These are phyloP conservation scores for Triangularia verruculosa DNA, from an alignment of 2,329 filamentous ascomycete species.

Conservation along the genomic window DNA sequence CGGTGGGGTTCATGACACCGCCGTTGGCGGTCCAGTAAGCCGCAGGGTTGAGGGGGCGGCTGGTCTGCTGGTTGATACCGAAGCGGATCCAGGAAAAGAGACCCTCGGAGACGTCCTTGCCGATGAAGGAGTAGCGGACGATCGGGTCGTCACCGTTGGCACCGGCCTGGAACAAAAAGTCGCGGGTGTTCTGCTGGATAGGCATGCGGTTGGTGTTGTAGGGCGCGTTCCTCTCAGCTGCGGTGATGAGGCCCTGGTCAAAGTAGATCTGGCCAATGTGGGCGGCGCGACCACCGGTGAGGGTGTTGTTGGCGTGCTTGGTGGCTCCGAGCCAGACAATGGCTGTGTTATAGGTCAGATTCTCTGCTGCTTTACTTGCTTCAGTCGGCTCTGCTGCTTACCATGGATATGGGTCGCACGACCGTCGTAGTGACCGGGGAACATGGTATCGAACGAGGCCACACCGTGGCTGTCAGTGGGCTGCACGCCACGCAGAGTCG, in stretches of 20 bases:
- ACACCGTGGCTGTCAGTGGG: conserved; percentile 39
- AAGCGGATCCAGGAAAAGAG: conserved; percentile 34
- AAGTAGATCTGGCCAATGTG: conserved; percentile 34
- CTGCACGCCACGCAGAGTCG: conserved; percentile 42
- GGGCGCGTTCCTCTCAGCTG: conserved; percentile 25
- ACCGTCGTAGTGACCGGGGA: conserved; percentile 46
- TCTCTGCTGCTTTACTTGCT: neutral
- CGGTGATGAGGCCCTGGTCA: conserved; percentile 29
- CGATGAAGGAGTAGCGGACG: conserved; percentile 30
- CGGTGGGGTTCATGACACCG: conserved; percentile 30
- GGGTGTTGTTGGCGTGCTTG: conserved; percentile 34
- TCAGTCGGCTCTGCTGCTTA: conserved; percentile 31
- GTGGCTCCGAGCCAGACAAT: conserved; percentile 42
- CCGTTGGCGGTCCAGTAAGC: conserved; percentile 28
- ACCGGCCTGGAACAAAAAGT: conserved; percentile 30
- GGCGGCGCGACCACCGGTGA: conserved; percentile 27
- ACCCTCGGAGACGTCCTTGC: conserved; percentile 27
- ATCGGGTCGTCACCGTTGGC: conserved; percentile 33
- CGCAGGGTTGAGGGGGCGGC: conserved; percentile 27
- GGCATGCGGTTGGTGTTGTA: conserved; percentile 30
- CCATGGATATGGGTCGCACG: conserved; percentile 47
- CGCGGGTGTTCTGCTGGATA: conserved; percentile 27
- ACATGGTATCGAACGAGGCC: conserved; percentile 39
- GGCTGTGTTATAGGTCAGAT: conserved; percentile 12
- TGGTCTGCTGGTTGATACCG: conserved; percentile 30